Evolutionary conservation across 2,329 filamentous ascomycete genomes (phyloP), one percentile per base, ranked within the genome.

Genomic region (Alternaria gaisen): DNA sequence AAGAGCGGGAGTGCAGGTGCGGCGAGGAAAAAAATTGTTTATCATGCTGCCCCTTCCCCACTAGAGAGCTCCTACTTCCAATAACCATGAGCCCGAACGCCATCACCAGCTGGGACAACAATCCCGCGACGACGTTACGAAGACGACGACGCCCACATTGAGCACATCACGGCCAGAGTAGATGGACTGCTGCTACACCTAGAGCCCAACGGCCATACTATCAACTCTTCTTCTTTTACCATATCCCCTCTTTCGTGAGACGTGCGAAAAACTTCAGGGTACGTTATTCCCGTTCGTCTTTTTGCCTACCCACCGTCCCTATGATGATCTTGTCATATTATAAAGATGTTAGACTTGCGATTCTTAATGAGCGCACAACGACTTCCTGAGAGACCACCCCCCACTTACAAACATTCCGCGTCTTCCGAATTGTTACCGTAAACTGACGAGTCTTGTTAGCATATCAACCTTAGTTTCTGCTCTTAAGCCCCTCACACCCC

Each of bases 291-390:
- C 32, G 9, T 22, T n/a, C 32, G 32, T 43, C 26, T 38, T 30
- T 30, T 30, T 30, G 42, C 24, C 51, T n/a, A 38, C 38, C 22
- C 30, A 46, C 44, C 55, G 53, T 56, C 53, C 58, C 52, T 55
- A 73, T 78, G 75, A 78, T 78, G 75, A 78, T 65, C 53, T 68
- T 58, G 75, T 78, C 75, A 70, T 57, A 57, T 66, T 70, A 70
- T 73, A 73, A 68, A 78, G 75, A 78, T 78, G 75, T 78, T 78
- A 78, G 75, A 78, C 75, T 78, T 78, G 74, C 75, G 75, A 78
- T 69, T 69, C 68, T 59, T 58, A 44, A 72, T 78, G 75, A 77
- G 74, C 74, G 69, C 68, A 66, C 68, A 69, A 75, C 67, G 75
- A 78, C 75, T 72, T 77, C 61, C 75, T 78, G 75, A 78, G 56